phyloP scores from a whole-genome alignment of 306 rosid species.

The Bauhinia variegata region DNA sequence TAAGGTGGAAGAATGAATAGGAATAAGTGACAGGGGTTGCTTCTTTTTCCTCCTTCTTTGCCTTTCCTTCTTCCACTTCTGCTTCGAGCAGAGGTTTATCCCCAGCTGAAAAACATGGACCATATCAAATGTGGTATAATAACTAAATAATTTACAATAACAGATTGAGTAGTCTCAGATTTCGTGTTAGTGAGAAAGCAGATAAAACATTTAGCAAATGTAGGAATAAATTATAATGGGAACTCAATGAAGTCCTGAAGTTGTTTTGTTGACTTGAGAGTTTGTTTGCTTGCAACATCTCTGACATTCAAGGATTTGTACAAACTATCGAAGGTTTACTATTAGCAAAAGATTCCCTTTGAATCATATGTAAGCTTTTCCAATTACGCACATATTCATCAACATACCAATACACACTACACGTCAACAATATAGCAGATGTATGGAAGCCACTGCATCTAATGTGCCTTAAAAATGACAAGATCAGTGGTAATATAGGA shows the following conservation, averaged over 20 bases:
- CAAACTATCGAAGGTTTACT: no score
- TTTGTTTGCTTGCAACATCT: no score
- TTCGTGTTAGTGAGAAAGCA: background rate
- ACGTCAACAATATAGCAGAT: no score
- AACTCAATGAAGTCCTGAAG: background rate
- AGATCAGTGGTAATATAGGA: background rate
- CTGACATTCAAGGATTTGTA: no score
- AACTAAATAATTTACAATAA: background rate
- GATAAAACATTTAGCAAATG: slow-evolving; percentile 4
- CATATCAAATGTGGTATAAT: slow-evolving; percentile 15
- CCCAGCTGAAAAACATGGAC: slow-evolving; percentile 45
- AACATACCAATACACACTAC: no score
- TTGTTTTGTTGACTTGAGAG: no score
- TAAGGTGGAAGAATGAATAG: slow-evolving; percentile 87
- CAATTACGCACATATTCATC: no score
- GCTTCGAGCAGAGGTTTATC: slow-evolving; percentile 71
- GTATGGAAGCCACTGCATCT: background rate
- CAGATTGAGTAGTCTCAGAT: background rate
- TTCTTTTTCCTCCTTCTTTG: slow-evolving; percentile 66
- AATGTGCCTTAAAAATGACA: background rate
- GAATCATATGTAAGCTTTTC: no score
- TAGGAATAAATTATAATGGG: background rate
- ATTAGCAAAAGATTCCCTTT: no score
- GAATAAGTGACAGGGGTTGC: slow-evolving; percentile 78
- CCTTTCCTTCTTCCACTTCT: slow-evolving; percentile 78